phyloP scores from a whole-genome alignment of 192 early-diverging fungal species.

The Powellomyces hirtus region DNA sequence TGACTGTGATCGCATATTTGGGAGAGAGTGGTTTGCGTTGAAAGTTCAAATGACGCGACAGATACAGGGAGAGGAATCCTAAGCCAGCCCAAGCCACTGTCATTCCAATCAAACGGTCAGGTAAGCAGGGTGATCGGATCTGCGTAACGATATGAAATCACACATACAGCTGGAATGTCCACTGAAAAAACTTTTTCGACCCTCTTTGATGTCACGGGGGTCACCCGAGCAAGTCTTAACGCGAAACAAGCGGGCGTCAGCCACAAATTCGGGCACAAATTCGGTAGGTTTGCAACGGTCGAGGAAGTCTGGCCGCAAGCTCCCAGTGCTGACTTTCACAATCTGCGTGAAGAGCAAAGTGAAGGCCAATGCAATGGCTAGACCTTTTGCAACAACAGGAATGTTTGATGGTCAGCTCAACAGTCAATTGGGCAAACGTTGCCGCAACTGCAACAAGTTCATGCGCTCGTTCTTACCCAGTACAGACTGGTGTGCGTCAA shows the following conservation, averaged over 20 bases:
- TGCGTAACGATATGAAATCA: background rate
- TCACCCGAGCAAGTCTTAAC: slow-evolving; percentile 18
- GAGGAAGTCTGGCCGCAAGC: slow-evolving; percentile 31
- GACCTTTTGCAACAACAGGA: slow-evolving; percentile 1
- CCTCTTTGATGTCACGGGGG: slow-evolving; percentile 25
- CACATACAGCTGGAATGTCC: slow-evolving; percentile 31
- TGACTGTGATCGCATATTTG: slow-evolving; percentile 22
- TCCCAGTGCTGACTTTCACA: slow-evolving; percentile 25
- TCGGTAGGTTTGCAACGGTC: slow-evolving; percentile 23
- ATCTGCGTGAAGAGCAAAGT: slow-evolving; percentile 31
- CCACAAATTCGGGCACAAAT: slow-evolving; percentile 1
- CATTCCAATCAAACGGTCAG: too few species aligned
- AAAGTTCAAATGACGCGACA: slow-evolving; percentile 28
- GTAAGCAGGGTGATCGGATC: background rate
- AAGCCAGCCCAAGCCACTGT: slow-evolving; percentile 22
- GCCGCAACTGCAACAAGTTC: background rate
- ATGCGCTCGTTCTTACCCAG: background rate
- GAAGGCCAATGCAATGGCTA: slow-evolving; percentile 12
- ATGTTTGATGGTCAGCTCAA: background rate
- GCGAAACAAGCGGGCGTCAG: background rate
- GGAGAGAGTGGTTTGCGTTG: slow-evolving; percentile 9
- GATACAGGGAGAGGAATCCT: slow-evolving; percentile 23
- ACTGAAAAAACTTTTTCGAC: slow-evolving; percentile 32
- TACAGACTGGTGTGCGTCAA: slow-evolving; percentile 13
- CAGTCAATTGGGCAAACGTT: too few species aligned